These are phyloP conservation scores for Leccinum subfulvum DNA, from an alignment of 1,284 basidiomycete species.

Conservation along the genomic window DNA sequence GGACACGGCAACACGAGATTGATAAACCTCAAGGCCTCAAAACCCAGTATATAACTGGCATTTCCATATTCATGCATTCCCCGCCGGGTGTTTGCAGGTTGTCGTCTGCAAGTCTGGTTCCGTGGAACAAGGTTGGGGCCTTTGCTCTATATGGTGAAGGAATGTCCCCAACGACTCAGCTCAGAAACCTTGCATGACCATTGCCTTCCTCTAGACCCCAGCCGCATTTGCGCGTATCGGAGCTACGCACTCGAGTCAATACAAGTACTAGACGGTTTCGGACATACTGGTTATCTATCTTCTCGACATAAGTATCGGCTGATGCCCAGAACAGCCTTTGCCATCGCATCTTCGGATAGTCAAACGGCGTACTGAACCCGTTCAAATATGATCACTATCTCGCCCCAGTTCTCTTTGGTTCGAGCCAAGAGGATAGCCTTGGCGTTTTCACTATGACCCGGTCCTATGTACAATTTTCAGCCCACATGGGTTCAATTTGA, in stretches of 20 bases:
- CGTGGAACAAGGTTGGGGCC: conserved; percentile 1
- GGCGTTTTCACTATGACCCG: background rate
- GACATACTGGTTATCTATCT: conserved; percentile 2
- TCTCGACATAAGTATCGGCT: background rate
- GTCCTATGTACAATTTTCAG: background rate
- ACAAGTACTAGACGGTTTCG: conserved; percentile 2
- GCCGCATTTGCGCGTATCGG: background rate
- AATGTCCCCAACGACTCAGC: conserved; percentile 1
- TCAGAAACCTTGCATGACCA: conserved; percentile 7
- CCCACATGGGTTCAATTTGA: conserved; percentile 13
- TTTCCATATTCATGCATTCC: conserved; percentile 11
- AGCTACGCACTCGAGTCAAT: conserved; percentile 2
- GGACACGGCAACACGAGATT: conserved; percentile 7
- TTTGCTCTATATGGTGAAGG: conserved; percentile 11
- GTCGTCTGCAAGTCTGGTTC: conserved; percentile 2
- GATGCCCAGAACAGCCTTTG: conserved; percentile 1
- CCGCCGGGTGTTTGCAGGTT: background rate
- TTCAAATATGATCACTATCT: conserved; percentile 1
- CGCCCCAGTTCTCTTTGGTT: background rate
- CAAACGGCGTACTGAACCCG: background rate
- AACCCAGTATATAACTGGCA: background rate
- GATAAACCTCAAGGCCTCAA: background rate
- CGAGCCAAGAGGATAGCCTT: background rate
- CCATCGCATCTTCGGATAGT: conserved; percentile 3
- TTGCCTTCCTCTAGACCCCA: background rate